Conservation (phyloP, 176 grass and related monocot species). For the Tillandsia leiboldiana region DNA sequence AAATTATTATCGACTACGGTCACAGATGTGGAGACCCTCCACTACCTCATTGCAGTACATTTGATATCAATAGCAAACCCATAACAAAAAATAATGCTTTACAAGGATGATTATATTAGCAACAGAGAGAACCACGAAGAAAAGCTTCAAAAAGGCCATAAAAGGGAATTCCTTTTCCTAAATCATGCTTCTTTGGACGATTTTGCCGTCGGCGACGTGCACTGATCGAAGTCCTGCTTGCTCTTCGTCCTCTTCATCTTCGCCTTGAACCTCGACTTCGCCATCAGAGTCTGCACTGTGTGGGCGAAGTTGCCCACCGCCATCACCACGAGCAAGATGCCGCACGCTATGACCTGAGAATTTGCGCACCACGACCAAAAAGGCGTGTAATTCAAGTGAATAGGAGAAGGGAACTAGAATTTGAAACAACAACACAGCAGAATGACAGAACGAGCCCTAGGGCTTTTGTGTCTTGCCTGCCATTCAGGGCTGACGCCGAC, state of each 20-base stretch:
- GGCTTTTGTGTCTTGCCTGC: slow-evolving; percentile 42
- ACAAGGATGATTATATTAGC: slow-evolving; percentile 1
- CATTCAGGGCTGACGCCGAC: slow-evolving; percentile 41
- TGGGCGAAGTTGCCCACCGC: slow-evolving; percentile 23
- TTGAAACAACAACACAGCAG: not conserved
- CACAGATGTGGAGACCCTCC: not conserved
- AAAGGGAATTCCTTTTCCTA: not conserved
- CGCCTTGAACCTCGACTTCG: slow-evolving; percentile 22
- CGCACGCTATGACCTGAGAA: slow-evolving; percentile 22
- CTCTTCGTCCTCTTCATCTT: slow-evolving; percentile 22
- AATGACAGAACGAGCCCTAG: not conserved
- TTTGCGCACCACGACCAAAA: not conserved
- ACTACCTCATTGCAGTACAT: not conserved
- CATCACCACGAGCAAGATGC: slow-evolving; percentile 24
- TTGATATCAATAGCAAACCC: not conserved
- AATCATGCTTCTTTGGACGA: not conserved
- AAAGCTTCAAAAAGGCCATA: no score
- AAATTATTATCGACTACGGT: no score
- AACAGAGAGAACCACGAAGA: not conserved
- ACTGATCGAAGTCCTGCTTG: slow-evolving; percentile 12
- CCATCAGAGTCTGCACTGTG: slow-evolving; percentile 19
- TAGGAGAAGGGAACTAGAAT: not conserved
- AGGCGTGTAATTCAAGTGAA: not conserved
- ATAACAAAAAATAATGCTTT: slow-evolving; percentile 1
- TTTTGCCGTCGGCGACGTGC: not conserved